Conservation (phyloP, 768 basidiomycete genomes). For the Lactarius akahatsu region DNA sequence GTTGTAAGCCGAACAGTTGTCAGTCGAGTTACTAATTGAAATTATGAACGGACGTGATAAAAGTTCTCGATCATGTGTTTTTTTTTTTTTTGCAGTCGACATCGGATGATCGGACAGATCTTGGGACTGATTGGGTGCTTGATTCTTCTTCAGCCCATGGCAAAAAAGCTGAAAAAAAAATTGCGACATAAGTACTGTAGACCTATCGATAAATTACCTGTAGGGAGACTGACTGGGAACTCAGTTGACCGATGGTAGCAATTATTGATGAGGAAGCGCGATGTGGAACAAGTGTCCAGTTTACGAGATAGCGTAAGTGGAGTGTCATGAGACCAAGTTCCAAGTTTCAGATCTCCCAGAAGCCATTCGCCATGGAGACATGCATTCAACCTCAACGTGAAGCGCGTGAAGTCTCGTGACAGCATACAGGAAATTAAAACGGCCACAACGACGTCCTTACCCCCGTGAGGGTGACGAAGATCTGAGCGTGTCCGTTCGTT, state of each 20-base stretch:
- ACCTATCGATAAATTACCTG: not conserved
- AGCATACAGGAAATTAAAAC: not conserved
- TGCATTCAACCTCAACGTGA: slow-evolving; percentile 2
- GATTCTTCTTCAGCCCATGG: not conserved
- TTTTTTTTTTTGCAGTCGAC: not conserved
- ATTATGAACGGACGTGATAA: not conserved
- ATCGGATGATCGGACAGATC: slow-evolving; percentile 9
- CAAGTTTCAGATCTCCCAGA: not conserved
- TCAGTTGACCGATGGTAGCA: not conserved
- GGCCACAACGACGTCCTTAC: slow-evolving; percentile 2
- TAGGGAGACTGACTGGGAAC: not conserved
- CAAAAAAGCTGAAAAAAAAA: not conserved
- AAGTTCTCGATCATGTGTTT: slow-evolving; percentile 1
- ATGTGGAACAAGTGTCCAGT: not conserved
- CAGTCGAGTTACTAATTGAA: not conserved
- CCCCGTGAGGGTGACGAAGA: slow-evolving; percentile 5
- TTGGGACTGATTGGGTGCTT: not conserved
- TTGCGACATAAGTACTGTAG: not conserved
- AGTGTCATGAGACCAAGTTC: not conserved
- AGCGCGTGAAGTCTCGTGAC: slow-evolving; percentile 6
- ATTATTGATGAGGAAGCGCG: not conserved
- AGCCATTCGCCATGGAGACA: slow-evolving; percentile 8
- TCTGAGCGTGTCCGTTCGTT: slow-evolving; percentile 1
- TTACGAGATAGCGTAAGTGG: not conserved
- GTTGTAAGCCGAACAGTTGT: not conserved